Conservation (phyloP, 2,329 filamentous ascomycete genomes). For the Cladosporium cucumerinum region DNA sequence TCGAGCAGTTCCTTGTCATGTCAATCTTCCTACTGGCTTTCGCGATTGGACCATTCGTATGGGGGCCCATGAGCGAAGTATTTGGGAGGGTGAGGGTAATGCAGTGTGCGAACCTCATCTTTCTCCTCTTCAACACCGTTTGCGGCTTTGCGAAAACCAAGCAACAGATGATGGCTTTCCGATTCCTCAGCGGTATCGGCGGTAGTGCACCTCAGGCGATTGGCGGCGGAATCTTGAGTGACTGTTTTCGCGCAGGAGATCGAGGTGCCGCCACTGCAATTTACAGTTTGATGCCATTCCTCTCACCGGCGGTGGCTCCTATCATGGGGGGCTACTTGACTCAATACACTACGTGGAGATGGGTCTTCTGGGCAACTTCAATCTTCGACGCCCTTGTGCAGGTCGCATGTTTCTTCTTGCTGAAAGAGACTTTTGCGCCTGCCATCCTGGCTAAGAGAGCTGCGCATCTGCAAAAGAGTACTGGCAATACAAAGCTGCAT, state of each 20-base stretch:
- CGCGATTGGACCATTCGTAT: conserved; percentile 31
- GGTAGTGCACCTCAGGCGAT: conserved; percentile 33
- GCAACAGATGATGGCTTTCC: conserved; percentile 32
- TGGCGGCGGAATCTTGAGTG: conserved; percentile 30
- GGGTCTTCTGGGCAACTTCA: conserved; percentile 81
- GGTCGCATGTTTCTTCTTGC: conserved; percentile 65
- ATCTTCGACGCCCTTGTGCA: conserved; percentile 68
- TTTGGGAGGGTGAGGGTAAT: conserved; percentile 32
- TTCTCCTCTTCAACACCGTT: conserved; percentile 31
- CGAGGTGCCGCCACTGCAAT: conserved; percentile 31
- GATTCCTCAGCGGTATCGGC: conserved; percentile 32
- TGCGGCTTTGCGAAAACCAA: conserved; percentile 33
- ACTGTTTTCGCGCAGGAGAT: conserved; percentile 31
- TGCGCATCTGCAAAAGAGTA: conserved; percentile 45
- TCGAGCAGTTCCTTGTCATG: conserved; percentile 30
- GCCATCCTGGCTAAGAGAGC: conserved; percentile 59
- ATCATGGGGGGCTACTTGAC: conserved; percentile 63
- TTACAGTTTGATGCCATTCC: conserved; percentile 31
- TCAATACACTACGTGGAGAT: conserved; percentile 65
- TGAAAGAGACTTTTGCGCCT: conserved; percentile 62
- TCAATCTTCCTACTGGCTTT: conserved; percentile 34
- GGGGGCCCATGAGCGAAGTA: conserved; percentile 30
- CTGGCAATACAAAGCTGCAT: conserved; percentile 24
- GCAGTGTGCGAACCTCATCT: conserved; percentile 32
- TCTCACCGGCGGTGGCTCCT: conserved; percentile 47